Evolutionary conservation across 2,329 filamentous ascomycete species (phyloP).

Genomic region (Zopfia rhizophila): DNA sequence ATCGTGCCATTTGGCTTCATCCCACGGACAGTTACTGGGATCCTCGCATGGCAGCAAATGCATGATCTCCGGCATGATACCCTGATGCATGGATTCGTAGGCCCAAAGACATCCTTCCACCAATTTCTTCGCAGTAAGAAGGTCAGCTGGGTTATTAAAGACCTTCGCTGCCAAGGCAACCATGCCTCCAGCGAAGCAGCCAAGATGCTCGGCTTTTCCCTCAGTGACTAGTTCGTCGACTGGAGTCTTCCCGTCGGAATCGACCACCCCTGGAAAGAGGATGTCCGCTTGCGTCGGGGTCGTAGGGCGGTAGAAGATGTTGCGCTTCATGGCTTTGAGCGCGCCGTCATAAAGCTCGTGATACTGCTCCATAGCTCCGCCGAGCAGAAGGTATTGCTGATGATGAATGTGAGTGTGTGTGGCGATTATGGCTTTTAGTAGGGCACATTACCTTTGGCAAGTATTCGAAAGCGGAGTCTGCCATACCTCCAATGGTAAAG

Average conservation of each 20-base stretch:
- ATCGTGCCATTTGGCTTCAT: constrained; percentile 58
- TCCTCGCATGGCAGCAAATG: constrained; percentile 56
- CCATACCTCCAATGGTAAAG: constrained; percentile 43
- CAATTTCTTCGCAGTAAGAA: constrained; percentile 64
- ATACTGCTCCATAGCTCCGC: constrained; percentile 49
- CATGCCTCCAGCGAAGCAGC: constrained; percentile 75
- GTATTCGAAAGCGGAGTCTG: constrained; percentile 48
- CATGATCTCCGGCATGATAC: constrained; percentile 69
- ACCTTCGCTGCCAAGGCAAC: constrained; percentile 72
- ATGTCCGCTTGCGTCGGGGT: constrained; percentile 56
- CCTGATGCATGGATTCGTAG: constrained; percentile 64
- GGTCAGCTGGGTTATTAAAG: constrained; percentile 61
- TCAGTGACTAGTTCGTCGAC: constrained; percentile 49
- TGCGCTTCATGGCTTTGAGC: constrained; percentile 50
- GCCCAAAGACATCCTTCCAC: constrained; percentile 71
- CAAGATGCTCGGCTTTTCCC: constrained; percentile 59
- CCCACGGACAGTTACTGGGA: constrained; percentile 55
- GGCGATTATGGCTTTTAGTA: too few relatives aligned
- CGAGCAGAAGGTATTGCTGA: constrained; percentile 38
- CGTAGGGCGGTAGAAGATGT: constrained; percentile 61
- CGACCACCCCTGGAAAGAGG: constrained; percentile 51
- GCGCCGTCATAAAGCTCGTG: constrained; percentile 64
- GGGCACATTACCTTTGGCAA: constrained; percentile 46
- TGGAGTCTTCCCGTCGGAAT: constrained; percentile 28
- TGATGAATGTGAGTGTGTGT: too few relatives aligned